These are phyloP conservation scores for Moesziomyces parantarcticus DNA, from an alignment of 1,284 basidiomycete genomes.

Conservation along the genomic window DNA sequence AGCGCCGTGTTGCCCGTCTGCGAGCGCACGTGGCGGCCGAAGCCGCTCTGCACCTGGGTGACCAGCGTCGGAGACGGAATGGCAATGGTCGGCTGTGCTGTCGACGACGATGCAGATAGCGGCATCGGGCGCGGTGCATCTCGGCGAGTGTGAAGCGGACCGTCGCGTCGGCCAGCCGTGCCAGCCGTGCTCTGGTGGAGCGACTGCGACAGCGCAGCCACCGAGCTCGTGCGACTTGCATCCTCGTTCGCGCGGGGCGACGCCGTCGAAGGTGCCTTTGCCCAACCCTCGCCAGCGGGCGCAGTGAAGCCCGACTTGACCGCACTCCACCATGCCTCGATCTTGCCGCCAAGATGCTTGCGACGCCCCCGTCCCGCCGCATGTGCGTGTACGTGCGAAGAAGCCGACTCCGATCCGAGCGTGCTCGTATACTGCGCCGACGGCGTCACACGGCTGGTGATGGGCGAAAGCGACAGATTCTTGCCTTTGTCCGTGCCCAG, in stretches of 20 bases:
- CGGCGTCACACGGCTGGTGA: constrained; percentile 49
- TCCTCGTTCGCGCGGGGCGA: constrained; percentile 18
- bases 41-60: constrained; percentile 45
- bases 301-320: constrained; percentile 62
- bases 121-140: constrained; percentile 18
- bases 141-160: constrained; percentile 19
- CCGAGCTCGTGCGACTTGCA: constrained; percentile 13
- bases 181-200: constrained; percentile 29
- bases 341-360: constrained; percentile 59
- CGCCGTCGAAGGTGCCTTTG: constrained; percentile 15
- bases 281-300: constrained; percentile 27
- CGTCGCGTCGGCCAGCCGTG: constrained; percentile 8
- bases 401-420: constrained; percentile 16
- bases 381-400: constrained; percentile 22
- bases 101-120: constrained; percentile 13
- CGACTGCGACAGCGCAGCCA: constrained; percentile 36
- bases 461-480: constrained; percentile 55
- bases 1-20: constrained; percentile 34
- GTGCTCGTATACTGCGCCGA: constrained; percentile 38
- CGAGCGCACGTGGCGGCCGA: constrained; percentile 43
- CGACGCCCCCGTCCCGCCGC: constrained; percentile 41
- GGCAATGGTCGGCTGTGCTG: constrained; percentile 13
- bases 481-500: constrained; percentile 44
- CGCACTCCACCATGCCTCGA: constrained; percentile 65
- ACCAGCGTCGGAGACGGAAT: constrained; percentile 34